These are phyloP conservation scores for Diplodia sapinea DNA, from an alignment of 2,329 filamentous ascomycete genomes.

Conservation along the genomic window DNA sequence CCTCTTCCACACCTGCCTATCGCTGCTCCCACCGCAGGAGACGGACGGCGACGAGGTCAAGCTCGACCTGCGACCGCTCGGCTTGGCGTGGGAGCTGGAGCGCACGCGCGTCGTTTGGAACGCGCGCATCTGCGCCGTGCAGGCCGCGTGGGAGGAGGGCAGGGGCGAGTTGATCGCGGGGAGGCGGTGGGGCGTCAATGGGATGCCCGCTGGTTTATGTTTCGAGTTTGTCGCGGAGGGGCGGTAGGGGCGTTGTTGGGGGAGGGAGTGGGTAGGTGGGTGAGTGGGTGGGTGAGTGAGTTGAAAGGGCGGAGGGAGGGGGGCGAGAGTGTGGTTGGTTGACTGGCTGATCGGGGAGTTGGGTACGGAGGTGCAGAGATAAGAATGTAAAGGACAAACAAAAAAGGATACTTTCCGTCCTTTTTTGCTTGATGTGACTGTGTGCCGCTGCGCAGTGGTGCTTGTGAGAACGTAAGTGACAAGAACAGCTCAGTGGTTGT, in stretches of 20 bases:
- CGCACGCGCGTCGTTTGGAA: slow-evolving; percentile 27
- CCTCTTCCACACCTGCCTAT: slow-evolving; percentile 6
- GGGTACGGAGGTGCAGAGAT: neutral
- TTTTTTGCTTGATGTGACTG: neutral
- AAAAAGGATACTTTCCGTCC: neutral
- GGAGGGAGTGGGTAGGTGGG: too few relatives aligned
- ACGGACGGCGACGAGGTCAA: neutral
- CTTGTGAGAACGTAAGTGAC: neutral
- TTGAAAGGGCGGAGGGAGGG: neutral
- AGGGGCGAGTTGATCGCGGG: neutral
- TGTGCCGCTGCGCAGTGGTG: neutral
- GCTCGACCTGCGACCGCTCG: neutral
- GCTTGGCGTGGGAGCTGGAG: slow-evolving; percentile 13
- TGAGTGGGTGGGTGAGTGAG: neutral
- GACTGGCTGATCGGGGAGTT: neutral
- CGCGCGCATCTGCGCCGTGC: slow-evolving; percentile 5
- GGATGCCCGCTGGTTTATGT: slow-evolving; percentile 1
- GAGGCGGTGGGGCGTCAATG: slow-evolving; percentile 12
- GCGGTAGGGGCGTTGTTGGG: neutral
- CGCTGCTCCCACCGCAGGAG: neutral
- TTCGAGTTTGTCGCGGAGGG: neutral
- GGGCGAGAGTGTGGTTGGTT: neutral
- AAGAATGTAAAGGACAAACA: neutral
- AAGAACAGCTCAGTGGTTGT: neutral
- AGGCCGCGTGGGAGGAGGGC: slow-evolving; percentile 5